phyloP scores from a whole-genome alignment of 1,284 basidiomycete genomes.

The Cutaneotrichosporon sp. region DNA sequence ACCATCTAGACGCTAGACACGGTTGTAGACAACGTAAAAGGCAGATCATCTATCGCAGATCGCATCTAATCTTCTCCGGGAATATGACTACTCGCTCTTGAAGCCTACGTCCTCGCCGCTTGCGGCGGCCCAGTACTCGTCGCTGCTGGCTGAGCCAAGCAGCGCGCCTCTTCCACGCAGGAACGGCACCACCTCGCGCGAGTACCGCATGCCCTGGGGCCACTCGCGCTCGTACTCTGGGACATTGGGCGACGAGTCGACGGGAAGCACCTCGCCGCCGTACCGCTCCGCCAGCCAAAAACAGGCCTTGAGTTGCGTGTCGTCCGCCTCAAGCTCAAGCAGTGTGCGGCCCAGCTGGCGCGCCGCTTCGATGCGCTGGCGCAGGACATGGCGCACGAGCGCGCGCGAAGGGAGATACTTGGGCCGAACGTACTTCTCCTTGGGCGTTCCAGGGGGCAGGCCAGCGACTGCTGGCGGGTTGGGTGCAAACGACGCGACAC shows the following conservation, averaged over 20 bases:
- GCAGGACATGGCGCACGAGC: constrained; percentile 77
- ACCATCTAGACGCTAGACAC: background rate
- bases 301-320: constrained; percentile 32
- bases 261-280: constrained; percentile 31
- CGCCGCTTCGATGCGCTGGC: constrained; percentile 69
- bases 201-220: constrained; percentile 33
- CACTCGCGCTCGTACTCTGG: constrained; percentile 32
- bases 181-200: constrained; percentile 43
- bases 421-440: constrained; percentile 35
- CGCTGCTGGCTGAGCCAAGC: constrained; percentile 21
- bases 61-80: background rate
- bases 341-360: constrained; percentile 66
- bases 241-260: constrained; percentile 19
- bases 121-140: constrained; percentile 30
- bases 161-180: constrained; percentile 41
- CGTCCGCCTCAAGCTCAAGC: constrained; percentile 56
- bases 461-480: constrained; percentile 38
- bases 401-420: constrained; percentile 65
- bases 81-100: constrained; percentile 5
- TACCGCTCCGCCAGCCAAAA: constrained; percentile 44
- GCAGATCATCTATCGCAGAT: too few relatives aligned
- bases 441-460: constrained; percentile 27
- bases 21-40: too few relatives aligned
- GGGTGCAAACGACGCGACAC: constrained; percentile 31
- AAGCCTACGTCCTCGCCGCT: constrained; percentile 8